Percentiles rank a stretch among this genome's conserved stretches.
phyloP scores from a whole-genome alignment of 2,329 filamentous ascomycete genomes.

The Colletotrichum acutatum region DNA sequence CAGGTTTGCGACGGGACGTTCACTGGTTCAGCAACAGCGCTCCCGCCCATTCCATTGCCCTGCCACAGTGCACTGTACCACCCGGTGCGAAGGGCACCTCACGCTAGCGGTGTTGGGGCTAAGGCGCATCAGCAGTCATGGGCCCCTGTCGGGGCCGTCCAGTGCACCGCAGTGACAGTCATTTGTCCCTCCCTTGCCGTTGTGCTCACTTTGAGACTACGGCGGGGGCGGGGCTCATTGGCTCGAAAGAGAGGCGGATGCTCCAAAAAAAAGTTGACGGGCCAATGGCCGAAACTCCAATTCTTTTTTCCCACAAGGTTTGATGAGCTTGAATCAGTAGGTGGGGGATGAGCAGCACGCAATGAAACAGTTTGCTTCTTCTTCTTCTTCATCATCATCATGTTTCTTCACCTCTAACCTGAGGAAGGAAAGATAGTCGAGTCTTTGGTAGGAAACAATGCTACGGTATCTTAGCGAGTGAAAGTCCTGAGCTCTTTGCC shows the following conservation, averaged over 20 bases:
- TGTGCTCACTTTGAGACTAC: not conserved
- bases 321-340: constrained; percentile 2
- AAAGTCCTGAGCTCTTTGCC: not conserved
- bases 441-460: not conserved
- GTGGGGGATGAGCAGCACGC: not conserved
- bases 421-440: not conserved
- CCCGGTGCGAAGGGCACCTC: not conserved
- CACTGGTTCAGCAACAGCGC: not conserved
- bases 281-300: constrained; percentile 29
- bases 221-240: constrained; percentile 29
- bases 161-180: constrained; percentile 2
- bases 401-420: not conserved
- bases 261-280: constrained; percentile 2
- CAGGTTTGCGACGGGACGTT: constrained; percentile 1
- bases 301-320: constrained; percentile 13
- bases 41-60: not conserved
- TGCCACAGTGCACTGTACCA: not conserved
- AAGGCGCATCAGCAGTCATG: constrained; percentile 17
- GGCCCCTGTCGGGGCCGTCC: not conserved
- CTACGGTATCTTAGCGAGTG: not conserved
- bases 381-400: not conserved
- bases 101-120: constrained; percentile 12
- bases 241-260: not conserved
- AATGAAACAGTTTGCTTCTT: not conserved
- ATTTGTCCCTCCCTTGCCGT: not conserved